Base-by-base conservation (phyloP, 2,329 filamentous ascomycete genomes). In the Colletotrichum melonis region DNA sequence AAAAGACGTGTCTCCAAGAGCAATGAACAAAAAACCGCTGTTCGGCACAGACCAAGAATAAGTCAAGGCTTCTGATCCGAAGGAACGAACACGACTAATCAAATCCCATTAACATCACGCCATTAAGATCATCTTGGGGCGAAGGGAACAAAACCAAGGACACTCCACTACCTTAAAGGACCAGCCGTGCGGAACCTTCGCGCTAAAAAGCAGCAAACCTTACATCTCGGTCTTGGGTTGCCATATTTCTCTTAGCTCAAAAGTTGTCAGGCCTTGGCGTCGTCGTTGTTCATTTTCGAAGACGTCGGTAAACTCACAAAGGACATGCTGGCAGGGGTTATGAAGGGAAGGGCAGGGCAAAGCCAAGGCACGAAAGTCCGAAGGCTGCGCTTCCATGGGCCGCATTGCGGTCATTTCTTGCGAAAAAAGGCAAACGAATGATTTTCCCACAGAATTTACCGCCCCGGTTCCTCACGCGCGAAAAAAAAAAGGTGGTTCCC, bases 111-210 rank as follows among this genome's bases (percentile, higher is more conserved):
- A 28, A 22, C 32, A 38, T 42, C 16, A 19, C 14, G 30, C 49
- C 32, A 65, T 56, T 9, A 28, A 54, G 16, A 56, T 65, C 22
- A 38, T 9, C 49, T 28, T 38, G 62, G n/a, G 35, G 30, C 30
- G 8, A 49, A 49, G 42, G 42, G 6, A 55, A 49, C 4, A 22
- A 38, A 64, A 42, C 11, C 30, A 32, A 32, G 30, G n/a, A 24
- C 38, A 19, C 57, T 19, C 62, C 62, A 32, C 60, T 54, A 54
- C 60, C 22, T 55, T 55, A 26, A 63, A 55, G 62, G 30, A 56
- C 28, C 46, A 54, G 19, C 59, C 60, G 22, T 24, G 60, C 60
- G 19, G n/a, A 16, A 16, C 11, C 62, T 26, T 5, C 11, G 12
- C 30, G 62, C 62, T 64, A 32, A 49, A 38, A 52, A 24, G 28